These are phyloP conservation scores for Malus hybrid DNA, from an alignment of 331 rosid genomes.

Conservation along the genomic window DNA sequence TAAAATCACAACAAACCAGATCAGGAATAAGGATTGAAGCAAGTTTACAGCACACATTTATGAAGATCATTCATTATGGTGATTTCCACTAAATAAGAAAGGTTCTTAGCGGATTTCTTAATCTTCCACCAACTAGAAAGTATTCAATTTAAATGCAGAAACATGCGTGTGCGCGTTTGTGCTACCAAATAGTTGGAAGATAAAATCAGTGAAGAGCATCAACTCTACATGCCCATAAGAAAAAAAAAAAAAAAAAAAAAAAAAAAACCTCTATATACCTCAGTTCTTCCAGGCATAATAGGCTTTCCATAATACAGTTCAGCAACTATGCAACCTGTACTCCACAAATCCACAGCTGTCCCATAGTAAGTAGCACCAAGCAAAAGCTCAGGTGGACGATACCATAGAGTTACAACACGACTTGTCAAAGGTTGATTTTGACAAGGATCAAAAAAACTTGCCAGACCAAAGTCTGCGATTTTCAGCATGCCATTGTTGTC, in stretches of 20 bases:
- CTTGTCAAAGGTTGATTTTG: constrained; percentile 77
- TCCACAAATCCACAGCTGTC: constrained; percentile 84
- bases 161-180: neutral
- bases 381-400: constrained; percentile 85
- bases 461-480: constrained; percentile 43
- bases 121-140: neutral
- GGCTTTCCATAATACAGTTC: constrained; percentile 91
- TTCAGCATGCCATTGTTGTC: constrained; percentile 55
- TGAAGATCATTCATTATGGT: neutral
- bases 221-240: constrained; percentile 2
- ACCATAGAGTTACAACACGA: constrained; percentile 94
- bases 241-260: neutral
- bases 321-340: constrained; percentile 92
- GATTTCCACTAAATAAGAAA: neutral
- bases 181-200: neutral
- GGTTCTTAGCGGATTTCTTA: neutral
- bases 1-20: neutral
- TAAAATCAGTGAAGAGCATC: constrained; percentile 2
- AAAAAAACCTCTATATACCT: constrained; percentile 30
- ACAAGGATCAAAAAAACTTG: constrained; percentile 67
- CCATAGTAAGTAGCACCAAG: constrained; percentile 89
- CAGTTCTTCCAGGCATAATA: constrained; percentile 96
- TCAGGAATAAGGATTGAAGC: neutral
- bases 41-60: neutral
- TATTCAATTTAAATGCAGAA: neutral